Base-by-base conservation (phyloP, 495 filamentous ascomycete species). In the Penicillium robsamsonii region DNA sequence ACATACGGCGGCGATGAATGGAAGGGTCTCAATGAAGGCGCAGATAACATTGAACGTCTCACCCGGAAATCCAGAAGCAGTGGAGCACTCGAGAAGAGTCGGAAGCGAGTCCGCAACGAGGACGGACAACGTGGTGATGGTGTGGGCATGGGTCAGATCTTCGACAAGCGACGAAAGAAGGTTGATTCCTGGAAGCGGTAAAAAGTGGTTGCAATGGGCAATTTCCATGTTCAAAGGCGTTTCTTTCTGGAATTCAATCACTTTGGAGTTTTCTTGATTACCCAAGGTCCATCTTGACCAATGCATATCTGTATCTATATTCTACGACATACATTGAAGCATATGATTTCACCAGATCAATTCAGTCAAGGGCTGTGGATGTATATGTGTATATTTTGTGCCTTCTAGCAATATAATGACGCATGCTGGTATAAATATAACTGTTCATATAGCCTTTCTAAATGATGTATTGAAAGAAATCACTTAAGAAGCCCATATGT, bases 1-100 rank as follows among this genome's bases (percentile, higher is more conserved):
- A 70, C 67, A 8, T 94, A 86, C 72, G 91, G 89, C 46, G 91
- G 91, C 18, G 92, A 95, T 66, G 91, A 95, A 59, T 92, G 90
- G 87, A 80, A 81, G 42, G 84, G 84, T 4, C 81, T 96, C 13
- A 88, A 85, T 29, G 85, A 88, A 60, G 91, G 90, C 37, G 79
- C 90, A 25, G 89, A 94, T 69, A 76, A 89, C 44, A 89, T 92
- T 65, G 83, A 87, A 55, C 75, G 82, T 53, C 71, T 93, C 64
- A 95, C 89, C 3, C 83, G 80, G 59, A 76, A 74, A 53, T 72
- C 72, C 20, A 68, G 70, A 33, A 76, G 77, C 49, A 77, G 74
- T 30, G 83, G 83, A 11, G 76, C 83, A 20, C 66, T 96, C 52
- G 91, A 92, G 62, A 90, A 81, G 75, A 95, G 89, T 71, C 80